Base-by-base conservation (phyloP, 306 rosid species). In the Gynostemma pentaphyllum region DNA sequence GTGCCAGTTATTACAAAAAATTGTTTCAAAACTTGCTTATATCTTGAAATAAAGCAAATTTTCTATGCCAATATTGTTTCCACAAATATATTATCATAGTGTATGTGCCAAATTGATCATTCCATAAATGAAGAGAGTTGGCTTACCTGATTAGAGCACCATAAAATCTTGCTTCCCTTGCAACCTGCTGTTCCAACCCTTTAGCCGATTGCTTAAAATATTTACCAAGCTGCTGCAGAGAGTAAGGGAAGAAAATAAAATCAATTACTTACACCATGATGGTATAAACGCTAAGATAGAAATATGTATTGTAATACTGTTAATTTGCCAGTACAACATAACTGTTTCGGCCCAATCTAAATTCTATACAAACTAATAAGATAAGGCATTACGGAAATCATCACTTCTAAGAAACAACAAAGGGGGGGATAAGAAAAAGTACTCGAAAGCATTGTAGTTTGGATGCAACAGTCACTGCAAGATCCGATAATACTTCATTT, bases 141-240 rank as follows among this genome's bases (percentile, higher is more conserved):
- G 73, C 47, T 74, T 69, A 88, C 95, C 99, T 81, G 67, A 88
- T 92, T 68, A 84, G 77, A 68, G 96, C 95, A 73, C 94, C 96
- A 78, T 92, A 92, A 78, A 92, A 88, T 75, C 96, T 86, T 66
- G 96, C 96, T 82, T 88, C 99, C 79, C 87, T 80, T 23, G 87
- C 88, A 67, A 92, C 81, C 78, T 92, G 96, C 68, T 76, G 87
- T 73, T 92, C 99, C 79, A 92, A 81, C 71, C 90, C 86, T 76
- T 79, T 92, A 68, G 99, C 85, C 57, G 95, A 86, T 69, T 88
- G 99, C 80, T 76, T 92, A 79, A 92, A 86, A 66, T 92, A 92
- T 73, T 88, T 92, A 67, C 99, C 88, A 66, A 88, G 95, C 48
- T 78, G 83, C 99, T 92, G 85, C 68, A 55, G 36, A 67, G 12